Conservation (phyloP, 176 grass and related monocot genomes). For the Pontederia paniculata region DNA sequence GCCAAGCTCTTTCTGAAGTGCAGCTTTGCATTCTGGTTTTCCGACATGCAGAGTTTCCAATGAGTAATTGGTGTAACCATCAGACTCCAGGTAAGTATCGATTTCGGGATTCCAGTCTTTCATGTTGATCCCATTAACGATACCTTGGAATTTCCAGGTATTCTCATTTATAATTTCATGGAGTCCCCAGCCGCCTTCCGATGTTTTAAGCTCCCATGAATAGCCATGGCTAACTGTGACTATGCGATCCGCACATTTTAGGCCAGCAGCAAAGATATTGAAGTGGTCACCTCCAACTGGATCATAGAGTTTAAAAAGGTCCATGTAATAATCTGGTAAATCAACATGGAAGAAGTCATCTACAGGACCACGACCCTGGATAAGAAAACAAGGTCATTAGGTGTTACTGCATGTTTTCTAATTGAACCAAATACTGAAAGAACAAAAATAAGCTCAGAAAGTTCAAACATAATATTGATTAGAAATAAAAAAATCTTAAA, state of each 20-base stretch:
- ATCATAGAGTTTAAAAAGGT: slow-evolving; percentile 60
- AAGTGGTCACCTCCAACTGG: slow-evolving; percentile 57
- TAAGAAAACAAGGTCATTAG: not conserved
- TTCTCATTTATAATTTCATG: slow-evolving; percentile 66
- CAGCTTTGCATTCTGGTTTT: slow-evolving; percentile 70
- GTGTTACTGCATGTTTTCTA: not conserved
- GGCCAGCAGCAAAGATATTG: slow-evolving; percentile 70
- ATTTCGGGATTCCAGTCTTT: slow-evolving; percentile 55
- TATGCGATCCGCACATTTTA: slow-evolving; percentile 65
- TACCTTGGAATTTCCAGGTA: slow-evolving; percentile 73
- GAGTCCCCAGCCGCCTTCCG: slow-evolving; percentile 75
- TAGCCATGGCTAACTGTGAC: slow-evolving; percentile 78
- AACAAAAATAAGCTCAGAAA: too few relatives aligned
- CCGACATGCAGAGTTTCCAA: slow-evolving; percentile 39
- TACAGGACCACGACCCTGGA: slow-evolving; percentile 70
- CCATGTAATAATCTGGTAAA: slow-evolving; percentile 71
- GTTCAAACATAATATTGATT: too few relatives aligned
- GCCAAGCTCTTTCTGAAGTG: slow-evolving; percentile 61
- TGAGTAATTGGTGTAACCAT: slow-evolving; percentile 82
- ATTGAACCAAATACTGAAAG: too few relatives aligned
- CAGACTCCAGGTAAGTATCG: slow-evolving; percentile 56
- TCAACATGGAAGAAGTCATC: slow-evolving; percentile 44
- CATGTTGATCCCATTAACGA: slow-evolving; percentile 82
- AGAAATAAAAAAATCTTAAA: too few relatives aligned
- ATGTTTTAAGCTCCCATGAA: slow-evolving; percentile 75